Percentiles rank a stretch among this genome's conserved stretches.
phyloP scores from a whole-genome alignment of 202 grass and related monocot genomes.

The Saccharum hybrid region DNA sequence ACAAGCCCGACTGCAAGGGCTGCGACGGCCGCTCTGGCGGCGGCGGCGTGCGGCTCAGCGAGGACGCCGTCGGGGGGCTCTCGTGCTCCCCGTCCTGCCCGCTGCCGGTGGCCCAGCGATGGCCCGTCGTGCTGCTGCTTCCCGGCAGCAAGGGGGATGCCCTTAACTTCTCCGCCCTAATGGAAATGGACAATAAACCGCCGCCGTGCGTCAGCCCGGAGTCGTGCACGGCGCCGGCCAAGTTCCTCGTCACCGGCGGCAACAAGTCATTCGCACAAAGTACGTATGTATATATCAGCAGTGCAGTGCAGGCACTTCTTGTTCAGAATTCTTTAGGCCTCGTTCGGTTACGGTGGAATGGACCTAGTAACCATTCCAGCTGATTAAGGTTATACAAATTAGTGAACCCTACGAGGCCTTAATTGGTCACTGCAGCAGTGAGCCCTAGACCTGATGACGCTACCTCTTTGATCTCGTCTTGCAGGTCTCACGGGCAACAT shows the following conservation, averaged over 20 bases:
- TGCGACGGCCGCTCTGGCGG: not conserved
- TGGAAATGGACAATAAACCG: not conserved
- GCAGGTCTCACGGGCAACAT: constrained; percentile 45
- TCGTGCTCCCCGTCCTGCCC: not conserved
- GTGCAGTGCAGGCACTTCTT: not conserved
- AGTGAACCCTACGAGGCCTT: too few species aligned
- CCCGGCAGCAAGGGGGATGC: not conserved
- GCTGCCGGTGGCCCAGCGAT: not conserved
- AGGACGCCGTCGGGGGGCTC: not conserved
- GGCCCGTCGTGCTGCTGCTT: constrained; percentile 43
- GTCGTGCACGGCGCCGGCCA: constrained; percentile 38
- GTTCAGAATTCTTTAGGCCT: not conserved
- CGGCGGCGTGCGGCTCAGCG: not conserved
- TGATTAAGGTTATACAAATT: too few species aligned
- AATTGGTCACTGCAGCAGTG: not conserved
- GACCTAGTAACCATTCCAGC: too few species aligned
- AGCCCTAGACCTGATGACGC: too few species aligned
- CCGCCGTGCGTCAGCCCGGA: constrained; percentile 18
- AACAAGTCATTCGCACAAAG: constrained; percentile 27
- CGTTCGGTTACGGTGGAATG: too few species aligned
- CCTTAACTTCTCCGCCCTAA: not conserved
- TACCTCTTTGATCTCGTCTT: not conserved
- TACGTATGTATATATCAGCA: not conserved
- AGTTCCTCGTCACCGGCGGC: constrained; percentile 26
- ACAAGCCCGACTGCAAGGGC: not conserved